Percentiles rank a stretch among this genome's conserved stretches.
Conservation (phyloP, 306 rosid species). For the Glycine soja region DNA sequence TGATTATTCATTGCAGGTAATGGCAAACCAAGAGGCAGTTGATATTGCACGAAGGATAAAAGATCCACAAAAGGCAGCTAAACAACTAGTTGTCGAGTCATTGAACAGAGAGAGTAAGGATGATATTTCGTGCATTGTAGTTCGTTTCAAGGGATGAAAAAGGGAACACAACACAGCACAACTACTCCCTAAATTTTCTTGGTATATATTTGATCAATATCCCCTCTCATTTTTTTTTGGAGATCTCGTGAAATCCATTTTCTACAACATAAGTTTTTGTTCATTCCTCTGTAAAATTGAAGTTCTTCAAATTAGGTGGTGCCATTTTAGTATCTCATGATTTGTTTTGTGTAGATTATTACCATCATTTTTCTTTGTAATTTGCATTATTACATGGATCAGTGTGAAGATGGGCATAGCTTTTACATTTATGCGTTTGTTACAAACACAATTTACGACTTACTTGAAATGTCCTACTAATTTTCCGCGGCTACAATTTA, state of each 20-base stretch:
- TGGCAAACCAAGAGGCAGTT: conserved; percentile 88
- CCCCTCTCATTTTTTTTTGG: conserved; percentile 38
- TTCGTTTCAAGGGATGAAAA: conserved; percentile 76
- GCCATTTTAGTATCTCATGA: conserved; percentile 46
- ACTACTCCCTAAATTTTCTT: conserved; percentile 26
- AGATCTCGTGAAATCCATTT: conserved; percentile 42
- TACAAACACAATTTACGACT: conserved; percentile 16
- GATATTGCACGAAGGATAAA: conserved; percentile 71
- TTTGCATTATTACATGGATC: conserved; percentile 48
- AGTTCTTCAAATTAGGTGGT: conserved; percentile 56
- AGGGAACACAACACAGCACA: neutral
- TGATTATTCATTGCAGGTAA: conserved; percentile 56
- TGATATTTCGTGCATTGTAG: conserved; percentile 85
- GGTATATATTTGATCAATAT: conserved; percentile 39
- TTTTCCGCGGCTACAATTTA: conserved; percentile 4
- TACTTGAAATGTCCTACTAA: conserved; percentile 24
- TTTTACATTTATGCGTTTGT: conserved; percentile 44
- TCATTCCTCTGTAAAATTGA: conserved; percentile 54
- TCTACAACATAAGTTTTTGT: conserved; percentile 44
- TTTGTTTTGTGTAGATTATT: conserved; percentile 64
- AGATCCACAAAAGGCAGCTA: conserved; percentile 79
- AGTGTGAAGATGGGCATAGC: conserved; percentile 3
- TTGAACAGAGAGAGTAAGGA: conserved; percentile 83
- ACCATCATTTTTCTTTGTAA: conserved; percentile 53
- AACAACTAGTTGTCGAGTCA: conserved; percentile 69